Evolutionary conservation across 176 grass and related monocot species (phyloP).

Genomic region (Avena insularis): DNA sequence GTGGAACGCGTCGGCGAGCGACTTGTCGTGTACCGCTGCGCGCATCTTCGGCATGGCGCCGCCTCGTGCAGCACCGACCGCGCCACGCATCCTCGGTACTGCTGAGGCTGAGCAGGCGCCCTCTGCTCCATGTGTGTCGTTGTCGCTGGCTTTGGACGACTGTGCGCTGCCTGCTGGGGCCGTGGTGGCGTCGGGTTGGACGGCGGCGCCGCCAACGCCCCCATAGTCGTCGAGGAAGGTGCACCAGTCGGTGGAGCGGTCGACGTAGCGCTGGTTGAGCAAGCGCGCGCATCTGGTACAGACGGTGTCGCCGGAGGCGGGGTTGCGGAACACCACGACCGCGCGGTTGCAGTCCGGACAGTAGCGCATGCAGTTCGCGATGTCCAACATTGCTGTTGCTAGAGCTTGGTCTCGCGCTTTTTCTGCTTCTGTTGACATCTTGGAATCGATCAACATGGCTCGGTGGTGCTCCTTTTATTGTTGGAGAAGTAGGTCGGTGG

Average conservation of each 20-base stretch:
- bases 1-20: background rate
- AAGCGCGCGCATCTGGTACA: constrained; percentile 19
- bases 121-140: background rate
- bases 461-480: background rate
- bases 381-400: background rate
- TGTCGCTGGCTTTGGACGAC: background rate
- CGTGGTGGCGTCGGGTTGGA: background rate
- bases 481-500: background rate
- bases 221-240: constrained; percentile 8
- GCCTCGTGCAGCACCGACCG: too few species aligned
- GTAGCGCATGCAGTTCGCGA: background rate
- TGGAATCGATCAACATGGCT: background rate
- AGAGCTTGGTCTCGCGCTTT: background rate
- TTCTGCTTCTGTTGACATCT: background rate
- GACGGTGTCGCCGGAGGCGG: constrained; percentile 32
- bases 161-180: background rate
- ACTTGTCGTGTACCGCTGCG: background rate
- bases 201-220: background rate
- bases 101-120: background rate
- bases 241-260: constrained; percentile 26
- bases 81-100: constrained; percentile 20
- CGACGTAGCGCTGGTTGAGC: constrained; percentile 5
- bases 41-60: too few species aligned
- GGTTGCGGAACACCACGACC: background rate
- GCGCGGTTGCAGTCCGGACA: constrained; percentile 38